phyloP scores from a whole-genome alignment of 768 basidiomycete genomes.

The Solioccasus polychromus region DNA sequence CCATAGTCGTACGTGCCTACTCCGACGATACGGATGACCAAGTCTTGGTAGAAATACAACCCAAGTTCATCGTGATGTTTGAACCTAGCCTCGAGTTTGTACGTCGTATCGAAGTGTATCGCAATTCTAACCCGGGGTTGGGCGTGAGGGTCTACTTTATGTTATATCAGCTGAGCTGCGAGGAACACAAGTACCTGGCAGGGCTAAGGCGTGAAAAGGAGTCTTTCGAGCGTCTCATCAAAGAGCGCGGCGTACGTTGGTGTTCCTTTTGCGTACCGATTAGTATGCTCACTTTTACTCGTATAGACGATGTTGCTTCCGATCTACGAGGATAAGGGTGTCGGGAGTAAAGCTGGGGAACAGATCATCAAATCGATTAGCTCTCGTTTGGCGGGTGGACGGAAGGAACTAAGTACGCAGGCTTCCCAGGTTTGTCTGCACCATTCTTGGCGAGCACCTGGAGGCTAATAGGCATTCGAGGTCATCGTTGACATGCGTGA shows the following conservation, averaged over 20 bases:
- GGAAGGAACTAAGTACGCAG: conserved; percentile 61
- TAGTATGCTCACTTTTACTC: background rate
- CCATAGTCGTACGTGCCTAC: conserved; percentile 83
- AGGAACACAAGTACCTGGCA: conserved; percentile 94
- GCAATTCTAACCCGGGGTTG: conserved; percentile 77
- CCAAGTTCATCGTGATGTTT: conserved; percentile 92
- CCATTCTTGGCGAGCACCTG: background rate
- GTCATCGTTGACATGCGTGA: conserved; percentile 97
- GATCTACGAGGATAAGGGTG: conserved; percentile 59
- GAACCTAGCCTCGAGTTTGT: conserved; percentile 95
- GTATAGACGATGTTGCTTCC: conserved; percentile 85
- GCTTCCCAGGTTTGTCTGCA: conserved; percentile 53
- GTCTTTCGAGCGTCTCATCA: conserved; percentile 88
- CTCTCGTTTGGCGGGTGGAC: conserved; percentile 82
- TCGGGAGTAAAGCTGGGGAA: conserved; percentile 41
- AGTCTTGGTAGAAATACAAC: conserved; percentile 80
- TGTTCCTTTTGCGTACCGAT: background rate
- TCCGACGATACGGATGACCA: conserved; percentile 92
- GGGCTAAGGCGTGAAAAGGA: conserved; percentile 90
- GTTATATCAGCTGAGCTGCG: conserved; percentile 89
- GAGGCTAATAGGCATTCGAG: conserved; percentile 36
- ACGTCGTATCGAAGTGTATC: conserved; percentile 89
- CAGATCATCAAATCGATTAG: conserved; percentile 78
- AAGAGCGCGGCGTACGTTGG: conserved; percentile 80
- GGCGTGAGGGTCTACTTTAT: conserved; percentile 91